Base-by-base conservation (phyloP, 371 early-diverging fungal genomes). In the Smittium mucronatum region DNA sequence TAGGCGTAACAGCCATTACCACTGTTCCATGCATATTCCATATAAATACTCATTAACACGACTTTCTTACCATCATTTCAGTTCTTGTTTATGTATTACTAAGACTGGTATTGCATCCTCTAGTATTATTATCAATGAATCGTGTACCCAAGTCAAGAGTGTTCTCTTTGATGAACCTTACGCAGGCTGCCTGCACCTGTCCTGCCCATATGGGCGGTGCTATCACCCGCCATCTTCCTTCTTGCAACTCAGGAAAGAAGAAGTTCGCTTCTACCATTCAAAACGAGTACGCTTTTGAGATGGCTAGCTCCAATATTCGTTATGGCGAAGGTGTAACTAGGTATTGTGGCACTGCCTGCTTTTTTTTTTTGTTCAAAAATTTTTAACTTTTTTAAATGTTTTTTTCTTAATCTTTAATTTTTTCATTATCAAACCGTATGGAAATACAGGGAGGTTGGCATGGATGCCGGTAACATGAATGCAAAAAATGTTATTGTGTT, bases 221-320 rank as follows among this genome's bases (percentile, higher is more conserved):
- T 17, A 47, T 67, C 34, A 11, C 17, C 31, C 34, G 36, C 34
- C 67, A 67, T 28, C 57, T 67, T 34, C 34, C 34, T 36, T 26
- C 15, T 17, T 67, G 67, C 31, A 67, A 67, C 26, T 47, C 36
- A 2, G 59, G 59, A 2, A n/a, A 15, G 5, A 68, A 67, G 31
- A 67, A 25, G 57, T 33, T 61, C 1, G 67, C 29, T 25, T 64
- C 69, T 17, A 60, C 59, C 15, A 35, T 58, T 36, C 69, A 64
- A 67, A 67, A 26, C 47, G 91, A 91, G 73, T 91, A 91, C 75
- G 91, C 91, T 21, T 91, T 89, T 63, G 91, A 91, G 75, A 92
- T 94, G 91, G 92, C 94, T 34, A 89, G 91, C 28, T 88, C 89
- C 69, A 91, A 88, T 69, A 88, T 94, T 75, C 89, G 94, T 15